Base-by-base conservation (phyloP, 805 yeast species). In the Starmerella davenportii region DNA sequence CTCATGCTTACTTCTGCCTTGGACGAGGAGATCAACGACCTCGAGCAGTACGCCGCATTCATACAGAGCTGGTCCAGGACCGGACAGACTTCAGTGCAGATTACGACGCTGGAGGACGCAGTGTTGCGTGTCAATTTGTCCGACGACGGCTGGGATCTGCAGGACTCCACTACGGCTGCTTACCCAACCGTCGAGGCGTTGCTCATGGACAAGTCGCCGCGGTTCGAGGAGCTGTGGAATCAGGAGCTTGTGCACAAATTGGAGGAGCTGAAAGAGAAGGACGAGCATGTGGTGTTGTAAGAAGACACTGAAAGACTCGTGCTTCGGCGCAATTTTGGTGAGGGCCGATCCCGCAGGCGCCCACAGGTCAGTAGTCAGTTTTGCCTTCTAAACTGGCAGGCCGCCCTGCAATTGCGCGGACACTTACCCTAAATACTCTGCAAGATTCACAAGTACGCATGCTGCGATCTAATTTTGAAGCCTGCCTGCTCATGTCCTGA, bases 121-220 rank as follows among this genome's bases (percentile, higher is more conserved):
- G 9, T 5, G 23, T 34, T 43, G 11, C 9, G 7, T 1, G 42
- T 45, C 14, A 16, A 20, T 11, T 28, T 50, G 15, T 30, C 45
- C 20, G 19, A 25, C 16, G 37, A 42, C 16, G 53, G 50, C 32
- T 45, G 55, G 53, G 28, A 13, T 18, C 19, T 29, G 15, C 14
- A 20, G 3, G 38, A 28, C 30, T n/a, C 30, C n/a, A 16, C 31
- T 3, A 11, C 30, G 11, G 32, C 36, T 4, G 38, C 38, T 1
- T 58, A 40, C 40, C 60, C 58, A 31, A 48, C 58, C 3, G 38
- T 49, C 17, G 63, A 59, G 39, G 50, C 53, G 7, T 46, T 57
- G 30, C 43, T 55, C 21, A 50, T 52, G 55, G 39, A 19, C 9
- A 30, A 34, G 11, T 54, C 58, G n/a, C 51, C 53, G 2, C 28